These are phyloP conservation scores for Miscanthus lutarioriparius DNA, from an alignment of 176 grass and related monocot species.

Conservation along the genomic window DNA sequence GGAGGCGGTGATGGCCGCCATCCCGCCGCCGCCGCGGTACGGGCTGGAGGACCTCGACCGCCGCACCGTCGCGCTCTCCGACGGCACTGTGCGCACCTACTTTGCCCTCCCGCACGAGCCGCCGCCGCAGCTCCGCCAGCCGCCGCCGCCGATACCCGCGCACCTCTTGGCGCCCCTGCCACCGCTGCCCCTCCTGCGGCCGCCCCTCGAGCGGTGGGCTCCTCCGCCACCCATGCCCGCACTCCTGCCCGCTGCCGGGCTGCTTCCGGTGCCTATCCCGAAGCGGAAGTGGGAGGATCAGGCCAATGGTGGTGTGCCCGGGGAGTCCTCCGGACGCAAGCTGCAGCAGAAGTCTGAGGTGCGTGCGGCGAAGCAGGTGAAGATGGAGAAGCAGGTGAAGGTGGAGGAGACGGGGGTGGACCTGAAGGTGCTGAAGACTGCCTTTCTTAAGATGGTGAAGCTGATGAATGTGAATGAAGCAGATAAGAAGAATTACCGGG, in stretches of 20 bases:
- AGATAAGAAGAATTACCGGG: slow-evolving; percentile 71
- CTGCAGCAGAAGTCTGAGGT: slow-evolving; percentile 27
- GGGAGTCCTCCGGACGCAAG: slow-evolving; percentile 29
- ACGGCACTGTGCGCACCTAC: slow-evolving; percentile 83
- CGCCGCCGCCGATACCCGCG: slow-evolving; percentile 16
- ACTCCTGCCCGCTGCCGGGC: not conserved
- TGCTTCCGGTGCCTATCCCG: slow-evolving; percentile 5
- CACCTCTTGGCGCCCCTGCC: not conserved
- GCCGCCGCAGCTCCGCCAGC: slow-evolving; percentile 46
- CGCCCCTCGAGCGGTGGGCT: slow-evolving; percentile 20
- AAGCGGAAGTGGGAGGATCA: slow-evolving; percentile 59
- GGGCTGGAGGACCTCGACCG: slow-evolving; percentile 44
- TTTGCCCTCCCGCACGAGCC: slow-evolving; percentile 80
- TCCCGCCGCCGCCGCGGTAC: slow-evolving; percentile 56
- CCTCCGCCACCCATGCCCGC: not conserved
- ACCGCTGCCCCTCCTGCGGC: not conserved
- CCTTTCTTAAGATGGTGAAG: slow-evolving; percentile 89
- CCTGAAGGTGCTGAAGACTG: slow-evolving; percentile 50
- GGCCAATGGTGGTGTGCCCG: slow-evolving; percentile 25
- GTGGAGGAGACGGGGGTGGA: slow-evolving; percentile 42
- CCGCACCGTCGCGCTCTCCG: slow-evolving; percentile 61
- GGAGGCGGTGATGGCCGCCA: slow-evolving; percentile 40
- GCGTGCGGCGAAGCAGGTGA: slow-evolving; percentile 42
- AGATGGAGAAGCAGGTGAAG: slow-evolving; percentile 51
- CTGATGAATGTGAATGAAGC: slow-evolving; percentile 56